phyloP scores from a whole-genome alignment of 257 asterid genomes.

The Rehmannia glutinosa region DNA sequence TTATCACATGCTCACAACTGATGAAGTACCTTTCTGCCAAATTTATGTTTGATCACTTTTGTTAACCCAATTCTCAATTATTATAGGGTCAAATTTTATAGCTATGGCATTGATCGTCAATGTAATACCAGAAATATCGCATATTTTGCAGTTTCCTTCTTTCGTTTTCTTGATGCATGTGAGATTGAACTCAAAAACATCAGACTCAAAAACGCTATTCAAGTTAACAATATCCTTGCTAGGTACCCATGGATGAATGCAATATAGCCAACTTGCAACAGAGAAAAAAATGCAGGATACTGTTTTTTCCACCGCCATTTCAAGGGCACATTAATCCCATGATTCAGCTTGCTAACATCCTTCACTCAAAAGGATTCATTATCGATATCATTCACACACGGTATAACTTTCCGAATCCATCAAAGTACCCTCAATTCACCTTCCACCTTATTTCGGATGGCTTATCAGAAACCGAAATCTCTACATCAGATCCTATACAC shows the following conservation, averaged over 20 bases:
- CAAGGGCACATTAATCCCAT: conserved; percentile 61
- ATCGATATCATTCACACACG: conserved; percentile 37
- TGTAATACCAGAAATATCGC: too few relatives aligned
- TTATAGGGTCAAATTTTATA: too few relatives aligned
- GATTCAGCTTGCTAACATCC: conserved; percentile 48
- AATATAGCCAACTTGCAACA: too few relatives aligned
- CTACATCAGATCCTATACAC: background rate
- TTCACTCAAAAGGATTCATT: conserved; percentile 35
- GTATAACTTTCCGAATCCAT: conserved; percentile 27
- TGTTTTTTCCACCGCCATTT: conserved; percentile 33
- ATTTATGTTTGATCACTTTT: background rate
- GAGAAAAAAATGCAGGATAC: conserved; percentile 6
- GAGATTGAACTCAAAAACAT: background rate
- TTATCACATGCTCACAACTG: conserved; percentile 7
- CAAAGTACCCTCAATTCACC: conserved; percentile 36
- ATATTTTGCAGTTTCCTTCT: too few relatives aligned
- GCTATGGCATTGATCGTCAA: too few relatives aligned
- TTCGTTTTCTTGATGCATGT: background rate
- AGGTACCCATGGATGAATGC: conserved; percentile 9
- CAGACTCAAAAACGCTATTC: too few relatives aligned
- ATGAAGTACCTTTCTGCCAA: too few relatives aligned
- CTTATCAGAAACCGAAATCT: background rate
- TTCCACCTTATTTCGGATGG: conserved; percentile 28
- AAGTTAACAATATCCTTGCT: background rate
- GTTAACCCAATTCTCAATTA: background rate